Base-by-base conservation (phyloP, 2,329 filamentous ascomycete species). In the Aureobasidium vineae region DNA sequence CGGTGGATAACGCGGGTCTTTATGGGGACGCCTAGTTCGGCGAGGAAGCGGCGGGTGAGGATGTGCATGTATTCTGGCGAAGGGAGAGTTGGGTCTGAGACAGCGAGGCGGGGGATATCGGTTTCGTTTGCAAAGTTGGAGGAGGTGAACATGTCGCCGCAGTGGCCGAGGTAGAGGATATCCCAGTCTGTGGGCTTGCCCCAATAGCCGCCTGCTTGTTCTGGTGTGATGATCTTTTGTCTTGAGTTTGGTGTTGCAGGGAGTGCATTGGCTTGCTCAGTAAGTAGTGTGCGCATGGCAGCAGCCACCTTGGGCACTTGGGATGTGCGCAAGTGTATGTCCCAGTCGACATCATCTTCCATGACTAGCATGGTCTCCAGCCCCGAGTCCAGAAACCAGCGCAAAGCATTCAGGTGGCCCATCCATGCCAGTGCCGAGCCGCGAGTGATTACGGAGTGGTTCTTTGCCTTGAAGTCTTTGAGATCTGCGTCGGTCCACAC, bases 281-380 rank as follows among this genome's bases (percentile, higher is more conserved):
- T 38, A n/a, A 69, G 40, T 3, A 79, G 70, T 33, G 74, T 73
- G 63, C 79, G 77, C 23, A 75, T 73, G 31, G 78, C 78, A 45
- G 73, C 76, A 60, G 79, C 77, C 10, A 78, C 77, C 7, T 77
- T 73, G 5, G 79, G 79, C 15, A 79, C 73, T 67, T 80, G 78
- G n/a, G 73, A 66, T 66, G 76, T 79, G 64, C 78, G 78, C 16
- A 81, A 73, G 59, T 76, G 78, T 45, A 81, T 77, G 68, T 80
- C 78, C 76, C 77, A 81, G 68, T 81, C 78, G 36, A 80, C 78
- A 66, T 81, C 79, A 70, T 81, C 79, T 73, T 81, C 79, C 49
- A 81, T 73, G 28, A 81, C 78, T 36, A 81, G 73, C 2, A 76
- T 77, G 1, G 78, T 79, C 66, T 79, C 77, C 10, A 77, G 73